Base-by-base conservation (phyloP, 257 asterid species). In the Gentiana macrophylla region DNA sequence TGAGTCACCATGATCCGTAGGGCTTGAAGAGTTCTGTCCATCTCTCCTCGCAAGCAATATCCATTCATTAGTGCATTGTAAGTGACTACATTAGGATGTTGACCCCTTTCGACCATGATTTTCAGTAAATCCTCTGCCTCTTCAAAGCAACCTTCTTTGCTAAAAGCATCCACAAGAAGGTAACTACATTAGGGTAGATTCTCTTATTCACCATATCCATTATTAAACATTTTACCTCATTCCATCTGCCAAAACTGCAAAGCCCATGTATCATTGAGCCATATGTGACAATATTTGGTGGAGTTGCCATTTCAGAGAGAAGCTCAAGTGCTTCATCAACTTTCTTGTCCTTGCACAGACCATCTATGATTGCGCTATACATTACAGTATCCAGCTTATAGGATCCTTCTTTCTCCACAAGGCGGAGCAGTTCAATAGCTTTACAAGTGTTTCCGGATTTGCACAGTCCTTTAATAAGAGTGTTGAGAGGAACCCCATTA, bases 31-130 rank as follows among this genome's bases (percentile, higher is more conserved):
- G 75, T 71, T 49, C 33, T 52, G 37, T 48, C 51, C 49, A 55
- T 37, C 61, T 49, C 51, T 15, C 54, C 56, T 12, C 50, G 67
- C 52, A 65, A 37, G 56, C 75, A 65, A 56, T 70, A 70, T 52
- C 75, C 75, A 32, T 70, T 64, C 32, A 70, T 61, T 44, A 65
- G 33, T 10, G 68, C 4, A 1, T 62, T 70, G 55, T 60, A 65
- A 5, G 67, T 64, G 47, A 70, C 37, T 32, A 56, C 55, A 56
- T 70, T 63, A 3, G 67, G 67, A 53, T 11, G 8, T n/a, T 45
- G 45, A 35, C 62, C 55, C 36, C 46, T 43, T 15, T 36, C 49
- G 5, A 47, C 12, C 76, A 70, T 61, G 62, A 62, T 8, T n/a
- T 53, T 49, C 12, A 65, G 32, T 12, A 70, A 48, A 44, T 46